A percentile compares a stretch with the other conserved stretches of the same genome.
Conservation (phyloP, 106 monocot species). For the Dactylorhiza incarnata region DNA sequence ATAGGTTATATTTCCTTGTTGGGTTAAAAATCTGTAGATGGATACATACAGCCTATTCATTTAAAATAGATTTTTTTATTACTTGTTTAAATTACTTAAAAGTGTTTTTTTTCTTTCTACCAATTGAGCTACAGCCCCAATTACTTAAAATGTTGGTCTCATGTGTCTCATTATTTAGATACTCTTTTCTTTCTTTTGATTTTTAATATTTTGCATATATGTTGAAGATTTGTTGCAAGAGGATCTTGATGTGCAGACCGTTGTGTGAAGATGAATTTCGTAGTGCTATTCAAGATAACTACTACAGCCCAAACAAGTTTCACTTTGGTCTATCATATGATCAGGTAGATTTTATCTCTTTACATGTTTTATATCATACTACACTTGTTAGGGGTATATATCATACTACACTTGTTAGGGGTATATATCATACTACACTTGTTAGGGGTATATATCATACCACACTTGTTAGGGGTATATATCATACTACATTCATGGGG, state of each 20-base stretch:
- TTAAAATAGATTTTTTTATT: not conserved
- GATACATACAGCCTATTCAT: not conserved
- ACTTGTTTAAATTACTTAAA: too few relatives aligned
- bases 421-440: not conserved
- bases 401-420: not conserved
- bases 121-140: not conserved
- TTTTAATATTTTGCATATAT: not conserved
- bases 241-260: slow-evolving; percentile 22
- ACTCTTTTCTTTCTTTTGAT: not conserved
- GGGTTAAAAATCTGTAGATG: not conserved
- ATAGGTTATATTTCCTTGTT: not conserved
- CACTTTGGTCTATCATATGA: slow-evolving; percentile 18
- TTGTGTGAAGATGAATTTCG: slow-evolving; percentile 17
- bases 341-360: slow-evolving; percentile 23
- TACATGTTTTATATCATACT: too few relatives aligned
- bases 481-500: not conserved
- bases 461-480: not conserved
- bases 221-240: slow-evolving; percentile 32
- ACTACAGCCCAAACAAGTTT: slow-evolving; percentile 17
- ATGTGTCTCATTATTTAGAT: not conserved
- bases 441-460: not conserved
- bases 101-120: too few relatives aligned
- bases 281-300: slow-evolving; percentile 22
- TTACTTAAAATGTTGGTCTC: not conserved
- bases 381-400: not conserved